These are phyloP conservation scores for Phytopythium montanum DNA, from an alignment of 352 stramenopile species.

Conservation along the genomic window DNA sequence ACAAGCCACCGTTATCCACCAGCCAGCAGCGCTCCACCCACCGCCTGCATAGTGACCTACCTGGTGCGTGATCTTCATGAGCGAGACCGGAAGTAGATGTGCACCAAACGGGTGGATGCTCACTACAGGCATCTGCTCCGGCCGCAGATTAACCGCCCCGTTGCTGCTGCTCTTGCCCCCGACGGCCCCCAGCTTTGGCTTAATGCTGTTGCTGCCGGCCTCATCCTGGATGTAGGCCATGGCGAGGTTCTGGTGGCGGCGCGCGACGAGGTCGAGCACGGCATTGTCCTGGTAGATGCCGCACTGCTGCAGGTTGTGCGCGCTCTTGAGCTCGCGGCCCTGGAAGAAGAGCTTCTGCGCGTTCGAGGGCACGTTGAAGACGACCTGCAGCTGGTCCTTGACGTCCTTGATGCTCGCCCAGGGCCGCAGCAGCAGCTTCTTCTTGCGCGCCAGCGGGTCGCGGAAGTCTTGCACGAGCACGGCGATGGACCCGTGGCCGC, in stretches of 20 bases:
- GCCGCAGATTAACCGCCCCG: conserved; percentile 29
- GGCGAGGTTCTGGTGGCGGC: conserved; percentile 51
- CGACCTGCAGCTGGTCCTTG: conserved; percentile 81
- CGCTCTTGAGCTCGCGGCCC: conserved; percentile 78
- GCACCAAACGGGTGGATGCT: conserved; percentile 80
- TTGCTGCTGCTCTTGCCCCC: conserved; percentile 10
- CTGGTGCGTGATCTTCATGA: conserved; percentile 86
- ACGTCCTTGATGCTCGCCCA: conserved; percentile 85
- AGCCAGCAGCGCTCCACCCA: neutral
- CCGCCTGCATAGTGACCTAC: too few relatives aligned
- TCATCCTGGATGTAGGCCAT: conserved; percentile 34
- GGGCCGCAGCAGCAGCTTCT: conserved; percentile 75
- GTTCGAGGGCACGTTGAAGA: conserved; percentile 76
- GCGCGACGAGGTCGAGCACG: conserved; percentile 73
- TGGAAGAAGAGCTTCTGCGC: conserved; percentile 83
- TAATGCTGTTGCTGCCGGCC: neutral
- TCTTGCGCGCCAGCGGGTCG: conserved; percentile 74
- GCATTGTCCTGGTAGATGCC: conserved; percentile 83
- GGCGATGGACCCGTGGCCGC: conserved; percentile 59
- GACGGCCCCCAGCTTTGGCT: neutral
- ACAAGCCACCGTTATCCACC: neutral
- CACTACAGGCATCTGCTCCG: conserved; percentile 55
- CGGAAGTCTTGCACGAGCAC: conserved; percentile 80
- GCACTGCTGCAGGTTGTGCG: conserved; percentile 78
- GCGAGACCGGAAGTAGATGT: conserved; percentile 63